A percentile compares a stretch with the other conserved stretches of the same genome.
phyloP scores from a whole-genome alignment of 2,329 filamentous ascomycete species.

The Pseudogymnoascus sp. region DNA sequence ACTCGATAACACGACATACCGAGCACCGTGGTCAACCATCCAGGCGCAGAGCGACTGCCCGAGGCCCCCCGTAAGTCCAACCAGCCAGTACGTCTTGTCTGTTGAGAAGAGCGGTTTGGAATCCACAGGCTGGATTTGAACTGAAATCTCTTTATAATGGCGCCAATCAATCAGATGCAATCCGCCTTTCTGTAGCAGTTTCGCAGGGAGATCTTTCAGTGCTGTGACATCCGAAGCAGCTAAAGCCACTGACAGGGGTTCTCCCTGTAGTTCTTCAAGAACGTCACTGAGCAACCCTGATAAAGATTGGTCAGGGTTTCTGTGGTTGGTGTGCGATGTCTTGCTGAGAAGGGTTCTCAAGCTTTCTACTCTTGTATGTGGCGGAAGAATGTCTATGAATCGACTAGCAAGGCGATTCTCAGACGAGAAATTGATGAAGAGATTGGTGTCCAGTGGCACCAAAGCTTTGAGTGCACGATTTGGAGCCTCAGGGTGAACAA shows the following conservation, averaged over 20 bases:
- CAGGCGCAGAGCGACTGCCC: constrained; percentile 33
- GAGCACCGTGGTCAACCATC: constrained; percentile 34
- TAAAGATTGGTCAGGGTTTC: not conserved
- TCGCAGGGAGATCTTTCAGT: not conserved
- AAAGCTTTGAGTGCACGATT: not conserved
- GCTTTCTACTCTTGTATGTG: not conserved
- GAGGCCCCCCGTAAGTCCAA: constrained; percentile 25
- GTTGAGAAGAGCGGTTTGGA: constrained; percentile 9
- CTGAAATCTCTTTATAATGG: not conserved
- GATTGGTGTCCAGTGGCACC: not conserved
- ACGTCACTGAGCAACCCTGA: not conserved
- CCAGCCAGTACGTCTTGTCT: constrained; percentile 28
- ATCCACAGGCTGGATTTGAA: constrained; percentile 1
- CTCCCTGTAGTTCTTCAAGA: not conserved
- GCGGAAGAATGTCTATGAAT: not conserved
- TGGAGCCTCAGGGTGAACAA: not conserved
- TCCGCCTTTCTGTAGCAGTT: not conserved
- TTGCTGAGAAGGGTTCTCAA: not conserved
- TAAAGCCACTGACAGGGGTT: not conserved
- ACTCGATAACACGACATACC: constrained; percentile 33
- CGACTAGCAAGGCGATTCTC: not conserved
- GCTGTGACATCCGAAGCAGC: not conserved
- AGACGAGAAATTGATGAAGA: not conserved
- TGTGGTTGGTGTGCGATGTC: not conserved
- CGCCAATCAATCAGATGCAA: not conserved